phyloP scores from a whole-genome alignment of 306 rosid species.

The Quercus berberidifolia region DNA sequence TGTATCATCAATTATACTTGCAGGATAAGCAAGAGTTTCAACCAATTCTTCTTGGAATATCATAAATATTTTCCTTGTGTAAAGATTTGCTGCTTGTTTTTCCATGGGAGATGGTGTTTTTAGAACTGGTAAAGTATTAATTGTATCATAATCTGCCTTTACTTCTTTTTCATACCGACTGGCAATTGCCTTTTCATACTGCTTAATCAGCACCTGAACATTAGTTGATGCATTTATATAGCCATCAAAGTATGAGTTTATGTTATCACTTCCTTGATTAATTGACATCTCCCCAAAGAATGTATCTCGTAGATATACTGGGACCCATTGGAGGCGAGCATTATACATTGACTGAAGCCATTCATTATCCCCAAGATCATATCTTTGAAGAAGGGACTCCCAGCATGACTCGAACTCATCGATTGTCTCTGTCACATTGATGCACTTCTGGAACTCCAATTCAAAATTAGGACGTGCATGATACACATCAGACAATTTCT shows the following conservation, averaged over 20 bases:
- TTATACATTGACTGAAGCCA: conserved; percentile 76
- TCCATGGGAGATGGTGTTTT: conserved; percentile 54
- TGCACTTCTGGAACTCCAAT: conserved; percentile 31
- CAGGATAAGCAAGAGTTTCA: conserved; percentile 87
- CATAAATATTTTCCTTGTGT: conserved; percentile 70
- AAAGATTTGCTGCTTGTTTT: conserved; percentile 81
- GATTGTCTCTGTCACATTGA: conserved; percentile 26
- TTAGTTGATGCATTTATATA: conserved; percentile 68
- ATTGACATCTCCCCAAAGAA: conserved; percentile 69
- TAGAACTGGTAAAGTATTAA: conserved; percentile 22
- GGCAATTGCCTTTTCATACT: conserved; percentile 74
- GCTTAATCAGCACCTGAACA: conserved; percentile 64
- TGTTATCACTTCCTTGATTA: conserved; percentile 43
- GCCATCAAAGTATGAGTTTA: conserved; percentile 72
- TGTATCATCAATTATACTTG: conserved; percentile 69
- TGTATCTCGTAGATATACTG: conserved; percentile 63
- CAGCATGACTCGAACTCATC: conserved; percentile 34
- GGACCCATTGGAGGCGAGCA: conserved; percentile 76
- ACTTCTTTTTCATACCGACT: conserved; percentile 68
- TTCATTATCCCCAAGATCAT: conserved; percentile 22
- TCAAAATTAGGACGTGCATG: conserved; percentile 26
- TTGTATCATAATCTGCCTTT: conserved; percentile 32
- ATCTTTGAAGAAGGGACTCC: conserved; percentile 30
- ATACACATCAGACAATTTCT: conserved; percentile 29
- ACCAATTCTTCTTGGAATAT: conserved; percentile 90